phyloP scores from a whole-genome alignment of 2,329 filamentous ascomycete genomes.

The Sphaerulina vaccinii region DNA sequence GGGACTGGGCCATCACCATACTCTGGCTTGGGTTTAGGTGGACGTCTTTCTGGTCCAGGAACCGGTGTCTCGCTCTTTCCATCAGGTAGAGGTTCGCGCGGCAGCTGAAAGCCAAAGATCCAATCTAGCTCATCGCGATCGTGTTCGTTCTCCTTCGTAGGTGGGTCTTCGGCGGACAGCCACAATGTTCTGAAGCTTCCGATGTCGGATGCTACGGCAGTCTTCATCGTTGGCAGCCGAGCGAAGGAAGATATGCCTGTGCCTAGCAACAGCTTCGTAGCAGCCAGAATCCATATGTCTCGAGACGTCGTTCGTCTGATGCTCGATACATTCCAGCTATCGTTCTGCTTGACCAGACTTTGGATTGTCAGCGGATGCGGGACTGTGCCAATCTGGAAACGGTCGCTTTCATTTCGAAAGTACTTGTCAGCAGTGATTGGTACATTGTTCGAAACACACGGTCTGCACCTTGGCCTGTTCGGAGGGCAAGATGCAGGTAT shows the following conservation, averaged over 20 bases:
- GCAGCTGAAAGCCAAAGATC: constrained; percentile 83
- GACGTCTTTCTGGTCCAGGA: constrained; percentile 57
- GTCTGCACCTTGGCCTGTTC: constrained; percentile 70
- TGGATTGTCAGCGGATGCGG: constrained; percentile 88
- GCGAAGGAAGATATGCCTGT: constrained; percentile 60
- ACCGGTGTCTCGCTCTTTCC: constrained; percentile 59
- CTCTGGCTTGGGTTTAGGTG: constrained; percentile 47
- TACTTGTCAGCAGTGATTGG: constrained; percentile 64
- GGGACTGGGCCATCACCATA: constrained; percentile 53
- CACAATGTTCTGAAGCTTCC: constrained; percentile 68
- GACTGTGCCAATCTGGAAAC: constrained; percentile 82
- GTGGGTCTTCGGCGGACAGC: constrained; percentile 69
- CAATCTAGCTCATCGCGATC: constrained; percentile 70
- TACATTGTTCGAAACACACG: constrained; percentile 67
- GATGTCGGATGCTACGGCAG: constrained; percentile 70
- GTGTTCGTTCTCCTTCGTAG: constrained; percentile 38
- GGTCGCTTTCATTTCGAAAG: constrained; percentile 68
- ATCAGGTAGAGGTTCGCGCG: constrained; percentile 54
- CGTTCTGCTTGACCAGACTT: constrained; percentile 58
- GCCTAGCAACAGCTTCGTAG: constrained; percentile 69
- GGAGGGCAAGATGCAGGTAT: constrained; percentile 79
- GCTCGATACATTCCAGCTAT: constrained; percentile 42
- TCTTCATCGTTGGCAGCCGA: constrained; percentile 74
- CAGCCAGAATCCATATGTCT: constrained; percentile 72
- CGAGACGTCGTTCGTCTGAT: constrained; percentile 62